Evolutionary conservation across 306 rosid genomes (phyloP).

Genomic region (Rubus parviflorus): DNA sequence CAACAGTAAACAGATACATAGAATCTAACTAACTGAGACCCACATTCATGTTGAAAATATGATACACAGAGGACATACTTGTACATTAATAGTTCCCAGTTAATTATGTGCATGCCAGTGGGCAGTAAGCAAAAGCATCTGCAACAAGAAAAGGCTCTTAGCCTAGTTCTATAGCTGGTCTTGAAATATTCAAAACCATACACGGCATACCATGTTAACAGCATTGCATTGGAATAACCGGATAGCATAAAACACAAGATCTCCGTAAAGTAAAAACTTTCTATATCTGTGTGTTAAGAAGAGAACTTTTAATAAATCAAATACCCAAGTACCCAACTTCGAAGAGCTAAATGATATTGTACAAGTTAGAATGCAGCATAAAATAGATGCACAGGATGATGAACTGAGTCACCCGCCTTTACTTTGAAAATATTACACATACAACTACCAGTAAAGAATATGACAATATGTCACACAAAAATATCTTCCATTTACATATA

Average conservation of each 20-base stretch:
- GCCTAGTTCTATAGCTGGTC: not conserved
- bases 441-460: not conserved
- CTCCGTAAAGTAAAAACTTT: not conserved
- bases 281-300: not conserved
- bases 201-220: not conserved
- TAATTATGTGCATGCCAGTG: too few relatives aligned
- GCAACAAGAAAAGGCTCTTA: not conserved
- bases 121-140: not conserved
- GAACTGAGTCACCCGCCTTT: not conserved
- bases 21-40: not conserved
- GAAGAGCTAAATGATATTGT: not conserved
- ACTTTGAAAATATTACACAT: not conserved
- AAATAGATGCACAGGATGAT: not conserved
- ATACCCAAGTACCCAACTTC: not conserved
- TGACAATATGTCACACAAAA: not conserved
- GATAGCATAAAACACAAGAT: not conserved
- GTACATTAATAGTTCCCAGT: not conserved
- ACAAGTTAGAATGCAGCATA: not conserved
- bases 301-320: not conserved
- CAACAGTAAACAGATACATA: slow-evolving; percentile 4
- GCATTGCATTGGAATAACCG: not conserved
- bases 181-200: not conserved
- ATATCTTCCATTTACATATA: too few relatives aligned
- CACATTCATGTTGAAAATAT: not conserved
- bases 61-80: not conserved